Evolutionary conservation across 805 yeast species (phyloP), one percentile per base, ranked within the genome.

Genomic region (Cyberlindnera mississippiensis): DNA sequence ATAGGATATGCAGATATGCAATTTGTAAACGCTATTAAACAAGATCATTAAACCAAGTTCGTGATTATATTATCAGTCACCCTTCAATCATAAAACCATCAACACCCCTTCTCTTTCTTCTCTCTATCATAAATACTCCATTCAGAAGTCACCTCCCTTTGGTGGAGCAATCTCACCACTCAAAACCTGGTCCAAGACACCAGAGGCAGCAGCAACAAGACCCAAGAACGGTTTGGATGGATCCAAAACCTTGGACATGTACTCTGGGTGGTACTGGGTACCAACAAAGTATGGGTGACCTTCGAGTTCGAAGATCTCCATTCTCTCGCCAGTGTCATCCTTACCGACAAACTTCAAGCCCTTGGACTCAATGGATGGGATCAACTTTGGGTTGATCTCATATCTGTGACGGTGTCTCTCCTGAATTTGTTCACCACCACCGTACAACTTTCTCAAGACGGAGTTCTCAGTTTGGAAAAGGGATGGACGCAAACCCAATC

Each of bases 381-480:
- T 82, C 53, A 86, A 71, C 50, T 75, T 77, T 13, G 99, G 99
- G 67, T 90, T 91, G 56, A 93, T 86, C 67, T 93, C 99, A 65
- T 93, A 93, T 70, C 99, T 82, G 67, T 93, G 99, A 72, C 99
- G 85, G 66, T 93, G 99, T 75, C 99, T 86, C 72, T 93, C 99
- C 47, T 72, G 72, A 38, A 89, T 90, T 35, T 74, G 68, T 2
- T 71, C 73, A 22, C 73, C 72, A 45, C 76, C 80, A 44, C 93
- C 95, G 63, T 91, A 91, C 41, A 91, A 72, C 66, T 78, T 75
- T 65, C 85, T 80, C 57, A 93, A 77, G 49, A 71, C 74, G 36
- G 87, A 76, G 76, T 80, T 71, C 49, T 82, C 82, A 36, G 85
- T 67, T 49, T 68, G 68, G 74, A 93, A 93, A 50, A 75, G 77